Base-by-base conservation (phyloP, 345 rosid genomes). In the Salix udensis region DNA sequence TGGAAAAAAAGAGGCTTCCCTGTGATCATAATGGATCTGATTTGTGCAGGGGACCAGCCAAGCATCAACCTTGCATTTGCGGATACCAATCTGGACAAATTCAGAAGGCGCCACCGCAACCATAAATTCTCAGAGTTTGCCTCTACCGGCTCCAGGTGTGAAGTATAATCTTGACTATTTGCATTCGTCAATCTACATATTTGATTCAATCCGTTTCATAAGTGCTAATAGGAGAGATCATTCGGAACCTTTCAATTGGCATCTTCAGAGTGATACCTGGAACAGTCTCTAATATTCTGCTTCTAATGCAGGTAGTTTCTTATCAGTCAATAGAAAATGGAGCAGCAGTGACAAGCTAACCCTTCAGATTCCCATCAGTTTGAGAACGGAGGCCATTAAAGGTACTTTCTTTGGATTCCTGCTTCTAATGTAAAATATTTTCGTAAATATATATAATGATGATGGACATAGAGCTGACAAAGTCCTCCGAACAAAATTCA, bases 61-160 rank as follows among this genome's bases (percentile, higher is more conserved):
- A 70, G 77, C 83, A 53, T 83, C 97, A 34, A 86, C 96, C 64
- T 72, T 96, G 87, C 85, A 93, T 79, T 77, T 93, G 72, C 87
- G 98, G 16, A 83, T 91, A 72, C 99, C 99, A 6, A 52, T 75
- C 37, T 96, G 99, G 99, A 78, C 94, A 34, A 19, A 81, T 70
- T 85, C 84, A 28, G 67, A 79, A 73, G 89, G 86, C 77, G 96
- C 93, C 58, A 78, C 86, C 77, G 93, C 94, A 37, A 69, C 79
- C 44, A 64, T 91, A 82, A 96, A 96, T 81, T 84, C 79, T 3
- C 81, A 89, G 78, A 78, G 80, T 77, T 70, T 88, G 70, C 31
- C 84, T 52, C 53, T 86, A 34, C 93, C 97, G 36, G 79, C 84
- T 79, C 88, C 94, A 86, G 98, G 98, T 94, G 67, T 40, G 67